Evolutionary conservation across 768 basidiomycete species (phyloP), one percentile per base, ranked within the genome.

Genomic region (Tubosaeta sp.): DNA sequence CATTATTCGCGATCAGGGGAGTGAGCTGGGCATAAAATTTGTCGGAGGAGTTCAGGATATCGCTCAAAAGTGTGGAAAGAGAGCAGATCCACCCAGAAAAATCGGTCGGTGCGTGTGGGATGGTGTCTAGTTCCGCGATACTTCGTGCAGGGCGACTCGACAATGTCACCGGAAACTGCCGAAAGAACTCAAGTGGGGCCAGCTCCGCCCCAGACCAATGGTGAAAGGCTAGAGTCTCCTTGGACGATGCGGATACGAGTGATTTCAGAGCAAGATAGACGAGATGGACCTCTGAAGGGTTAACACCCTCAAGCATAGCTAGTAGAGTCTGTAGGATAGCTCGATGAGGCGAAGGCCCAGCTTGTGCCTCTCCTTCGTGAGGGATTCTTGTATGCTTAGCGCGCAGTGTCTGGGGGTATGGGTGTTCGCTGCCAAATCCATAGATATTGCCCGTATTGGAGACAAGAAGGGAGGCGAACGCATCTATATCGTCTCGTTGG

Each of bases 1-100:
- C 55, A 51, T 86, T 79, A 2, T 72, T 69, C 36, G 71, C 64
- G 19, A 94, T 65, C 22, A 94, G 77, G 1, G 79, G 69, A 1
- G 70, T 68, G 1, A 96, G 71, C 44, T 87, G 85, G 8, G 77
- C 80, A 59, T 84, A 96, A 66, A 93, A 88, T 0, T 71, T 56
- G 58, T 82, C 81, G 19, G 63, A 63, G 7, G 58, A 58, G 14
- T 81, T 74, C n/a, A 92, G 71, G 18, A 79, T 65, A 43, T 84
- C 80, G 49, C 77, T 76, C 27, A 94, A 64, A 16, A 86, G 66
- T 0, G 71, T 73, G 1, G 86, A 74, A 14, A 90, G 56, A 12
- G 70, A 67, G 3, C 76, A 71, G 18, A 91, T 76, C 91, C 91
- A 94, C 27, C 51, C 58, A 22, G 73, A 43, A 61, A 86, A 90